These are phyloP conservation scores for Globisporangium perplexum DNA, from an alignment of 352 stramenopile genomes.

Conservation along the genomic window DNA sequence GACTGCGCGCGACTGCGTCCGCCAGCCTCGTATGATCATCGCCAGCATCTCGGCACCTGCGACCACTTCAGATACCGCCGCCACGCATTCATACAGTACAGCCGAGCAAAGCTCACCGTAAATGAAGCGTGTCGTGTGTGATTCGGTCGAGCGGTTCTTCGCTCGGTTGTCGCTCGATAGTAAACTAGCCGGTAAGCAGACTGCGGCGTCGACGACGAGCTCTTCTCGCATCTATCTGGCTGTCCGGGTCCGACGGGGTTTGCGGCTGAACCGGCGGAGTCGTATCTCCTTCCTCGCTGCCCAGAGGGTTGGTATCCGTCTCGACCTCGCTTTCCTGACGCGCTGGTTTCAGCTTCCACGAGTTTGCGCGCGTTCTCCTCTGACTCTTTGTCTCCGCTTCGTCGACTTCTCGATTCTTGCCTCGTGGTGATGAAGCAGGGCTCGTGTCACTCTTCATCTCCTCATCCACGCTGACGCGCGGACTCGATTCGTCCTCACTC, in stretches of 20 bases:
- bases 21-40: background rate
- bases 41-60: background rate
- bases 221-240: constrained; percentile 28
- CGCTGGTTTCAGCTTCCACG: constrained; percentile 1
- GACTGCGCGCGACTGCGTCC: background rate
- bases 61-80: background rate
- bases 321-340: background rate
- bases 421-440: background rate
- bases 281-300: background rate
- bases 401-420: background rate
- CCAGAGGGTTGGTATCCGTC: background rate
- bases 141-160: background rate
- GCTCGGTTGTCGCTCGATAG: too few relatives aligned
- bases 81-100: constrained; percentile 2
- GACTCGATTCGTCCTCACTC: too few relatives aligned
- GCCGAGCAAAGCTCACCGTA: background rate
- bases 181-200: constrained; percentile 4
- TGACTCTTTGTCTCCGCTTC: constrained; percentile 11
- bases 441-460: background rate
- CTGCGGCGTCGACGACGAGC: constrained; percentile 23
- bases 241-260: constrained; percentile 5
- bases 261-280: background rate
- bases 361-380: constrained; percentile 4
- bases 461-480: background rate
- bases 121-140: background rate